Percentiles rank a stretch among this genome's conserved stretches.
These are phyloP conservation scores for Chaetomiaceae sp. DNA, from an alignment of 2,329 filamentous ascomycete genomes.

Conservation along the genomic window DNA sequence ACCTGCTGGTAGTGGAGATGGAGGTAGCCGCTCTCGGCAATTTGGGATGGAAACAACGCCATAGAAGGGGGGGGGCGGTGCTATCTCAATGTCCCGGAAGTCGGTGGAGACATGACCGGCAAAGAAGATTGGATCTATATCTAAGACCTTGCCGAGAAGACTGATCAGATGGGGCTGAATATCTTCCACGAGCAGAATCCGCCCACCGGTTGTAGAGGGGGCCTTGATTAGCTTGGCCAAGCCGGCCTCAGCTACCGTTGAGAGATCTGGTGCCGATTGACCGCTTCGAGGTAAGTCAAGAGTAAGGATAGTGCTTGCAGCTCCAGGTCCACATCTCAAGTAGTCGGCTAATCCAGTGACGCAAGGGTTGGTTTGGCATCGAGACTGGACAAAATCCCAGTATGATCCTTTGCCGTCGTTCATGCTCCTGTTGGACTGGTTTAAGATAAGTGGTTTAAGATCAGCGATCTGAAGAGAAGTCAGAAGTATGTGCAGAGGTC, in stretches of 20 bases:
- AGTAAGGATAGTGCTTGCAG: not conserved
- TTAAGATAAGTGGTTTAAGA: not conserved
- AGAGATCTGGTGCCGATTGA: not conserved
- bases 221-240: not conserved
- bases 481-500: too few species aligned
- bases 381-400: not conserved
- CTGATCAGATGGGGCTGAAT: not conserved
- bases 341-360: not conserved
- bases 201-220: not conserved
- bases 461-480: too few species aligned
- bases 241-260: not conserved
- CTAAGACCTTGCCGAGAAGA: not conserved
- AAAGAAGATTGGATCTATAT: constrained; percentile 1
- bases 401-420: not conserved
- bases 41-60: not conserved
- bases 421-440: not conserved
- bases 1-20: not conserved
- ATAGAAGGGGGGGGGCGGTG: not conserved
- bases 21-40: not conserved
- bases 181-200: not conserved
- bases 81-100: not conserved
- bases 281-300: not conserved
- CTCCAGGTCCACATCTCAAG: not conserved
- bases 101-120: not conserved
- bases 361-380: not conserved